phyloP scores from a whole-genome alignment of 164 flowering plant species.

The Vitis vinifera region ASM3070453v1 NC_081810.1:1600001-1600500 shows the following conservation, averaged over 20 bases:
- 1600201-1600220: constrained; percentile 44
- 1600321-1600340: constrained; percentile 59
- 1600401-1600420: constrained; percentile 42
- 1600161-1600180: constrained; percentile 44
- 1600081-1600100: constrained; percentile 85
- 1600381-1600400: constrained; percentile 95
- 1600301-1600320: constrained; percentile 41
- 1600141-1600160: constrained; percentile 67
- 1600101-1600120: constrained; percentile 91
- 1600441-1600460: constrained; percentile 94
- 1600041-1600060: constrained; percentile 86
- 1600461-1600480: constrained; percentile 89
- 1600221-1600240: constrained; percentile 68
- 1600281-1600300: constrained; percentile 61
- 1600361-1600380: constrained; percentile 82
- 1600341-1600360: constrained; percentile 57
- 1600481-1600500: constrained; percentile 95
- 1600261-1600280: constrained; percentile 71
- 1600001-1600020: constrained; percentile 85
- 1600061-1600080: constrained; percentile 91
- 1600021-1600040: constrained; percentile 94
- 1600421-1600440: constrained; percentile 84
- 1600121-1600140: constrained; percentile 79
- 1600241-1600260: constrained; percentile 55
- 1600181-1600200: constrained; percentile 20